Conservation (phyloP, 2,329 filamentous ascomycete genomes). For the Aureobasidium sp. region DNA sequence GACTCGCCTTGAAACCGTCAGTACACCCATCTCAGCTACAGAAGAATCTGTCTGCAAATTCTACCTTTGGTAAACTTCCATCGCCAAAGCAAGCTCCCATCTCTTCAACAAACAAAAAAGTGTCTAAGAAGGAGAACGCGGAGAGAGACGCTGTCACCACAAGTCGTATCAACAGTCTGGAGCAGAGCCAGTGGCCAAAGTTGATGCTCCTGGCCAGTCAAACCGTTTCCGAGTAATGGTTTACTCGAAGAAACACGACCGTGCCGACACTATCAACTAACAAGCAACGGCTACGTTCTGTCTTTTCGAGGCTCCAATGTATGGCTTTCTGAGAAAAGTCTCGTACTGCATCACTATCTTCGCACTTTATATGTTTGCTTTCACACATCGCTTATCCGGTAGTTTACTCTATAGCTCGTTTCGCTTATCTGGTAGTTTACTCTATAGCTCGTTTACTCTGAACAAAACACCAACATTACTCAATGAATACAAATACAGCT, state of each 20-base stretch:
- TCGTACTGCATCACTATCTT: background rate
- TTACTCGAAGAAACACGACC: background rate
- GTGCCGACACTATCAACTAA: too few species aligned
- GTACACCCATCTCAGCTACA: constrained; percentile 1
- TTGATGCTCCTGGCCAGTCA: background rate
- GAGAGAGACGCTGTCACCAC: background rate
- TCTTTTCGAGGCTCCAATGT: background rate
- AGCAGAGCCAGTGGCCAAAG: constrained; percentile 1
- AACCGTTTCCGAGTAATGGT: background rate
- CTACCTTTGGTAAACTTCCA: background rate
- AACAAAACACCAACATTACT: too few species aligned
- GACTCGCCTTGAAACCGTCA: background rate
- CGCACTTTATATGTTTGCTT: background rate
- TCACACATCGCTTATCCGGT: too few species aligned
- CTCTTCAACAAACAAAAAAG: background rate
- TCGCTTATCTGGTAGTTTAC: too few species aligned
- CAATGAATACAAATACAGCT: too few species aligned
- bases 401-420: too few species aligned
- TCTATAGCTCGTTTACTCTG: too few species aligned
- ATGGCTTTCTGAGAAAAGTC: background rate
- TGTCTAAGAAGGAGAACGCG: background rate
- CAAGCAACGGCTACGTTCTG: background rate
- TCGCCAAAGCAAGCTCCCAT: background rate
- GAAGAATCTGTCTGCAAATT: background rate
- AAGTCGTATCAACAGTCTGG: background rate